Evolutionary conservation across 495 filamentous ascomycete species (phyloP), one percentile per base, ranked within the genome.

Genomic region (Trichoderma reesei): DNA sequence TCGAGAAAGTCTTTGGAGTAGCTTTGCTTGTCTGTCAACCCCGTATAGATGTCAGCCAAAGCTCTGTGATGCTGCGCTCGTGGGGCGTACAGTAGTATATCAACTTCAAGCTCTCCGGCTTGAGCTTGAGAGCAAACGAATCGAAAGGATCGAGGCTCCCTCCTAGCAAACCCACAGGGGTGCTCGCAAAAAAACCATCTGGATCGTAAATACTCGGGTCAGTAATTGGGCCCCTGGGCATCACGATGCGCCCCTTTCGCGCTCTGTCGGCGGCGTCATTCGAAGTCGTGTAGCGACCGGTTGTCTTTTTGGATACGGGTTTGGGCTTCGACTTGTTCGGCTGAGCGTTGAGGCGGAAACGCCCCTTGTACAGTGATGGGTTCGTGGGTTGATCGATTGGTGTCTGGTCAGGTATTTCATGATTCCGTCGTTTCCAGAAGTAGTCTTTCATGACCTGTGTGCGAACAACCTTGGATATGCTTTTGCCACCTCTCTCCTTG

Each of bases 401-500:
- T 14, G 51, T 14, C 14, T 31, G 20, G 4, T 34, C 51, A 56
- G 31, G 8, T 10, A 8, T 56, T 10, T 56, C 51, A 9, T 10
- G 51, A 9, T 56, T 31, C 2, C 14, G 8, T 33, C 26, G 51
- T 9, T 56, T 56, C 51, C 51, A 56, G 14, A 56, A 56, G 26
- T 56, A 56, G 31, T 56, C 51, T 10, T 26, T 34, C 51, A 56
- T 56, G 51, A n/a, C 51, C 51, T 56, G 51, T 20, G 51, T 56
- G 51, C 51, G 51, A 33, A 56, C 51, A 3, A 34, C 51, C 3
- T 33, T 56, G 20, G 51, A 56, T 6, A 56, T 33, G 11, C 34
- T 20, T 26, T 56, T 56, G 51, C 26, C 9, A 18, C 18, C 9
- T 18, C 20, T 48, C 18, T 48, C 11, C 51, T 56, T 56, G 8